Evolutionary conservation across 73 alveolate species (phyloP).

Genomic region (Breviolum minutum): DNA sequence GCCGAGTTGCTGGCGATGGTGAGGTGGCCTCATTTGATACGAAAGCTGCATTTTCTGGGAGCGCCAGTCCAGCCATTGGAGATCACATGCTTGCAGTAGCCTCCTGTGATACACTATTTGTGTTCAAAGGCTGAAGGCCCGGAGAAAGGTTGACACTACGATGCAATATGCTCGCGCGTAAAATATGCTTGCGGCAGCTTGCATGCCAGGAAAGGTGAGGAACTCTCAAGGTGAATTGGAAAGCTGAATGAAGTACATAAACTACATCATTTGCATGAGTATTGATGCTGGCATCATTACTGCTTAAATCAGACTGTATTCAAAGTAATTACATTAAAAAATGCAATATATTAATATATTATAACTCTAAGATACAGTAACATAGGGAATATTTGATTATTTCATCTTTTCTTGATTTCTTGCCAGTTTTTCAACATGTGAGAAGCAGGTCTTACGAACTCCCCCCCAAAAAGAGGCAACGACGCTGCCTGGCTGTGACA

Average conservation of each 20-base stretch:
- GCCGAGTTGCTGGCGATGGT: background rate
- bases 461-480: conserved; percentile 11
- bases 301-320: too few relatives aligned
- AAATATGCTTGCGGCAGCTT: background rate
- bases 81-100: conserved; percentile 17
- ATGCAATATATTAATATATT: too few relatives aligned
- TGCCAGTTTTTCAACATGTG: too few relatives aligned
- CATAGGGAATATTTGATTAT: too few relatives aligned
- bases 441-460: background rate
- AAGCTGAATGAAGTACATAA: too few relatives aligned
- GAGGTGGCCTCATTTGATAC: conserved; percentile 33
- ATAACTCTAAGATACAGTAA: too few relatives aligned
- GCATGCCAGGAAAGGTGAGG: background rate
- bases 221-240: too few relatives aligned
- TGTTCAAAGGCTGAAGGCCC: background rate
- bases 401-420: too few relatives aligned
- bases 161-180: too few relatives aligned
- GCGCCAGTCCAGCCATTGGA: conserved; percentile 60
- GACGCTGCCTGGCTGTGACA: conserved; percentile 50
- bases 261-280: too few relatives aligned
- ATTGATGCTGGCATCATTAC: too few relatives aligned
- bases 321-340: too few relatives aligned
- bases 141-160: background rate
- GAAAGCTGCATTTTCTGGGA: conserved; percentile 25
- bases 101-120: conserved; percentile 57